Evolutionary conservation across 2,329 filamentous ascomycete species (phyloP), one percentile per base, ranked within the genome.

Genomic region (Myriosclerotinia duriaeana): DNA sequence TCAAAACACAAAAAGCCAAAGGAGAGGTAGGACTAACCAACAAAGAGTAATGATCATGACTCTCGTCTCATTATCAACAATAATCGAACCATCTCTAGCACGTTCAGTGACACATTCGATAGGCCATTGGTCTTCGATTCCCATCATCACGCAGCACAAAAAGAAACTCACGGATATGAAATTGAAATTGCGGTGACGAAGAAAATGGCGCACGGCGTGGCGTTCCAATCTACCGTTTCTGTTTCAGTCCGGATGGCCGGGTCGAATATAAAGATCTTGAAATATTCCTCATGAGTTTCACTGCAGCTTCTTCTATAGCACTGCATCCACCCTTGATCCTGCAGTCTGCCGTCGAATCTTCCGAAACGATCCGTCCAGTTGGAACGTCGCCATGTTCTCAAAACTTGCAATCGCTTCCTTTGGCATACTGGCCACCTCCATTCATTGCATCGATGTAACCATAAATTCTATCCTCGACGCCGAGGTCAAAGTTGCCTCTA

Each of bases 401-500:
- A 60, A 60, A 26, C 30, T 38, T 8, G 20, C 42, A 50, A 22
- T 64, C 53, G 38, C 34, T 14, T 58, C 46, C 22, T 20, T 64
- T 14, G 52, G 50, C 14, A 36, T 46, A 8, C 64, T 65, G 46
- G 46, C 36, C 20, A 64, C 73, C 46, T 58, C 68, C 38, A 68
- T 71, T 48, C 53, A 72, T 34, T 76, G 77, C 30, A 75, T 78
- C 64, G 80, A 81, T 67, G 75, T 72, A 66, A 79, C 79, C 38
- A 71, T 69, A 40, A 74, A 82, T 68, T 77, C 80, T 22, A 74
- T 75, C 11, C 74, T 80, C 26, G 78, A 79, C 59, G 76, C 78
- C 14, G 68, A 77, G 53, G 75, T 81, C 34, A 75, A 73, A 65
- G 74, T 72, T 46, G 78, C 80, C 53, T 76, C 80, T 42, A 82